A percentile compares a stretch with the other conserved stretches of the same genome.
phyloP scores from a whole-genome alignment of 768 basidiomycete genomes.

The Coprinopsis marcescibilis region DNA sequence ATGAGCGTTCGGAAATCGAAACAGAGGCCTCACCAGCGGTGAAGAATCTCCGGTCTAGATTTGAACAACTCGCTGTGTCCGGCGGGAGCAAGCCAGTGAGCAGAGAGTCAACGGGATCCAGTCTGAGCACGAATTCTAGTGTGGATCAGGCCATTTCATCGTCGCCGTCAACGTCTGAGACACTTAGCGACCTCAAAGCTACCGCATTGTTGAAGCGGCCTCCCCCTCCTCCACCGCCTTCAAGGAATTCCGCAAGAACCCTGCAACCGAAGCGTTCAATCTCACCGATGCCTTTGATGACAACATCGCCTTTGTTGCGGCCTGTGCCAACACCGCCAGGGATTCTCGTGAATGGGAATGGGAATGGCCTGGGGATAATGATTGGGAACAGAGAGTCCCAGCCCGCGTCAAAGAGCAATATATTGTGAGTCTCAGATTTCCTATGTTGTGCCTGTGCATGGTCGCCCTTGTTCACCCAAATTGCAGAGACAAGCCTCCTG shows the following conservation, averaged over 20 bases:
- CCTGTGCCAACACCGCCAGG: conserved; percentile 4
- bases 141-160: background rate
- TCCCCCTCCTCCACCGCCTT: conserved; percentile 58
- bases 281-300: conserved; percentile 17
- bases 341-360: background rate
- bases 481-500: conserved; percentile 13
- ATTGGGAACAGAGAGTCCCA: no score
- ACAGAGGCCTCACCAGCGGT: conserved; percentile 56
- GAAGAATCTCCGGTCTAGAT: conserved; percentile 61
- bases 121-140: background rate
- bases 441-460: background rate
- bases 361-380: background rate
- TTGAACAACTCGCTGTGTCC: conserved; percentile 55
- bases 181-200: background rate
- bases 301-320: conserved; percentile 27
- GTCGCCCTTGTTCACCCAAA: background rate
- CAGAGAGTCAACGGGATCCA: no score
- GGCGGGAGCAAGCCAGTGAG: background rate
- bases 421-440: background rate
- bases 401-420: background rate
- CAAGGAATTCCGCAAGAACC: conserved; percentile 29
- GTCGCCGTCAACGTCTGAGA: background rate
- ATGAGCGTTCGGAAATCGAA: conserved; percentile 36
- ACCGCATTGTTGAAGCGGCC: conserved; percentile 34
- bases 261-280: conserved; percentile 31